These are phyloP conservation scores for Picea mariana DNA, from an alignment of 83 land plant species.

Conservation along the genomic window DNA sequence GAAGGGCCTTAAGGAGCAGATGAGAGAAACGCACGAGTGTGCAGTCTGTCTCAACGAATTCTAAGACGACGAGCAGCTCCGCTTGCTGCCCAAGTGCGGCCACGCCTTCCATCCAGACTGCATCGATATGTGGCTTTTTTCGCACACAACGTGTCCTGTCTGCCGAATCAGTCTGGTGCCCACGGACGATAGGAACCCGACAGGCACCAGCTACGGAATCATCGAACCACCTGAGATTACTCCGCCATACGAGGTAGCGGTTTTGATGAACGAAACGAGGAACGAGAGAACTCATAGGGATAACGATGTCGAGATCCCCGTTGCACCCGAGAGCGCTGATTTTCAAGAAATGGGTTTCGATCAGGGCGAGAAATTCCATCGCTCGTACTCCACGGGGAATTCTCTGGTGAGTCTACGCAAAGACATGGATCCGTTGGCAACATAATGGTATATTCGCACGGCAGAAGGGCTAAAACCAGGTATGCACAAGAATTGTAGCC, in stretches of 20 bases:
- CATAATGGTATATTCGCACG: neutral
- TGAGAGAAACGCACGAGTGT: constrained; percentile 40
- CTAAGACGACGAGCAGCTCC: constrained; percentile 44
- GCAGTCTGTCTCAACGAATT: constrained; percentile 59
- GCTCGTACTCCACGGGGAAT: constrained; percentile 50
- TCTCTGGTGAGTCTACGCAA: constrained; percentile 29
- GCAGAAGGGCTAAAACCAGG: neutral
- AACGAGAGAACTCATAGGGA: neutral
- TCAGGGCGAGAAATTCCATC: constrained; percentile 23
- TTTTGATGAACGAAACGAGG: neutral
- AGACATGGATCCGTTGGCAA: neutral
- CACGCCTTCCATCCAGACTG: constrained; percentile 73
- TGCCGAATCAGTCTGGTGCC: constrained; percentile 45
- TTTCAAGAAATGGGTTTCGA: too few relatives aligned
- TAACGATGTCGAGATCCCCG: neutral
- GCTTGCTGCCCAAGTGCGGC: constrained; percentile 68
- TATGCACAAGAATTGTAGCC: neutral
- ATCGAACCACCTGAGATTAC: neutral
- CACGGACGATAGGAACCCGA: neutral
- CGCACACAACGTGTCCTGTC: constrained; percentile 71
- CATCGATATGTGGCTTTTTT: constrained; percentile 70
- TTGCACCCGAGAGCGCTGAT: neutral
- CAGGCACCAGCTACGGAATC: neutral
- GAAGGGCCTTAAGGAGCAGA: constrained; percentile 16
- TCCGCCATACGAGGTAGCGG: neutral